Evolutionary conservation across 257 asterid genomes (phyloP).

Genomic region (Petrea volubilis): DNA sequence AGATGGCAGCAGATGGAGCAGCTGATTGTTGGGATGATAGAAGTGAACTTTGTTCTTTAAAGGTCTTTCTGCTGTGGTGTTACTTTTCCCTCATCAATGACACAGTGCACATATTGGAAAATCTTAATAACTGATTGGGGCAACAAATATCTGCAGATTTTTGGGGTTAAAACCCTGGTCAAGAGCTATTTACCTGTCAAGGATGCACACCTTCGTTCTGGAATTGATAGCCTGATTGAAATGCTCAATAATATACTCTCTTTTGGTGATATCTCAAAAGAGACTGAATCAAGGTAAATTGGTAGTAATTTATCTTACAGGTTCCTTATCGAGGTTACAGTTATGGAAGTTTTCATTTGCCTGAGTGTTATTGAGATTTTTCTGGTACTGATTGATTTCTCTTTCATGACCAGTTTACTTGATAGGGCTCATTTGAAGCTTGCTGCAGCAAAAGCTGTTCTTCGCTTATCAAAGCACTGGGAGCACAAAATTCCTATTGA

Average conservation of each 20-base stretch:
- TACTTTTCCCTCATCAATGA: conserved; percentile 11
- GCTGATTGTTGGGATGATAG: conserved; percentile 82
- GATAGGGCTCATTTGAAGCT: conserved; percentile 83
- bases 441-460: conserved; percentile 97
- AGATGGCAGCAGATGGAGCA: conserved; percentile 58
- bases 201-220: conserved; percentile 92
- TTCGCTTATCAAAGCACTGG: conserved; percentile 93
- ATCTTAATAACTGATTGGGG: conserved; percentile 6
- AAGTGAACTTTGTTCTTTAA: conserved; percentile 85
- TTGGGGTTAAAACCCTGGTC: conserved; percentile 89
- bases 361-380: neutral
- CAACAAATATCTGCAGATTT: conserved; percentile 57
- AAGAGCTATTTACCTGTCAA: conserved; percentile 96
- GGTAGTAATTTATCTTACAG: neutral
- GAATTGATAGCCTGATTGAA: conserved; percentile 71
- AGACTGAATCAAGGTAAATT: conserved; percentile 76
- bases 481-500: conserved; percentile 90
- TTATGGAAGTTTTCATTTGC: neutral
- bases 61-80: conserved; percentile 47
- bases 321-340: neutral
- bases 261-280: conserved; percentile 72
- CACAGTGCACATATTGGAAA: conserved; percentile 11
- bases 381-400: neutral
- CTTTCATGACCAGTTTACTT: too few relatives aligned
- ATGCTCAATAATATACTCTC: conserved; percentile 73